Evolutionary conservation across 1,284 basidiomycete genomes (phyloP), one percentile per base, ranked within the genome.

Genomic region (Sanghuangporus baumii): DNA sequence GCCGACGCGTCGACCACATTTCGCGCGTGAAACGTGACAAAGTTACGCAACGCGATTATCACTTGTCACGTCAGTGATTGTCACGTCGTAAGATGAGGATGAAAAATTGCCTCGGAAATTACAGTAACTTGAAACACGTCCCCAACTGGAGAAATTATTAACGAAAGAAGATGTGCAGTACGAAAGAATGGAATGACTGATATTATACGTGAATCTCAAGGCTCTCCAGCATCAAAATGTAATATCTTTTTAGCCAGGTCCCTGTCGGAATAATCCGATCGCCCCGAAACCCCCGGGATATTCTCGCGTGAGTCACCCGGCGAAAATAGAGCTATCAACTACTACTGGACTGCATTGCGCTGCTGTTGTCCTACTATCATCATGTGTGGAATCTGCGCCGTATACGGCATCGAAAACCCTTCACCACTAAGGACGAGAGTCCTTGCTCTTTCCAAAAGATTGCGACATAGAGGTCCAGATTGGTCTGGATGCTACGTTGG

Each of bases 401-500:
- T 87, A 60, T 93, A 95, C 73, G 86, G 88, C 67, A 74, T 94
- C 66, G 83, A 89, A 65, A 88, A 87, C 66, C 86, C 94, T 56
- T 71, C 81, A 54, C 74, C 77, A 16, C 88, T 89, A 70, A 81
- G 94, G 66, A 79, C 88, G 55, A 84, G 81, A 66, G 89, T 88
- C 70, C 88, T 97, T 67, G 89, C 93, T 6, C 82, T 90, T 70
- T 94, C 93, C 8, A 97, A 95, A 78, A 88, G 85, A 69, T 86
- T 94, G 68, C 84, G 96, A 65, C 95, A 97, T 75, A 87, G 95
- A 69, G 95, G 95, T 55, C 96, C 96, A 38, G 95, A 98, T 78
- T 98, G 95, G 95, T 95, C 94, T 36, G 95, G 95, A 43, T 96
- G 92, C 76, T 89, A 87, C 75, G 89, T 94, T 67, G 91, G 91